A percentile compares a stretch with the other conserved stretches of the same genome.
These are phyloP conservation scores for Plasmodium malariae DNA, from an alignment of 169 alveolate species.

Conservation along the genomic window DNA sequence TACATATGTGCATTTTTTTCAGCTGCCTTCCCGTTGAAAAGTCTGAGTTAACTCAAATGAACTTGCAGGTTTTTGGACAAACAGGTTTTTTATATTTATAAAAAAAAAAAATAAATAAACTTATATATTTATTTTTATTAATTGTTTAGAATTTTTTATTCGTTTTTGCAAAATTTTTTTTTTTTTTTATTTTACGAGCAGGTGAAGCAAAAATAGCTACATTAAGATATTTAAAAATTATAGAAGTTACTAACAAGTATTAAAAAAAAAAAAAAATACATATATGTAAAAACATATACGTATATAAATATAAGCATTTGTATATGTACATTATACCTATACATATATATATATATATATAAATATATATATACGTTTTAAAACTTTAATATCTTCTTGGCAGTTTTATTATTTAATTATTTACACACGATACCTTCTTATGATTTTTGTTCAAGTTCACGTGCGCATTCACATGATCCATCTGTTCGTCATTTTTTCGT, in stretches of 20 bases:
- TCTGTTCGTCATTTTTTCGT: too few species aligned
- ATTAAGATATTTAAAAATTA: conserved; percentile 69
- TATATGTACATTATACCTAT: background rate
- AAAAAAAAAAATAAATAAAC: background rate
- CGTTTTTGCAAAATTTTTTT: background rate
- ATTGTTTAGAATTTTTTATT: conserved; percentile 17
- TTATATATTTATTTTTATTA: background rate
- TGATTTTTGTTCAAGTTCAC: too few species aligned
- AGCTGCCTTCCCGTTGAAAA: conserved; percentile 71
- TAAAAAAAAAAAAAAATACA: background rate
- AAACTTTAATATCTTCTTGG: too few species aligned
- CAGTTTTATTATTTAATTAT: too few species aligned
- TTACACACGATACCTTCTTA: too few species aligned
- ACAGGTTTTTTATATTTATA: conserved; percentile 34
- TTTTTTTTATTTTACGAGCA: conserved; percentile 8
- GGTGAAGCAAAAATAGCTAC: conserved; percentile 78
- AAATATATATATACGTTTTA: background rate
- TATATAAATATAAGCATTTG: background rate
- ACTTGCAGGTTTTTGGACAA: conserved; percentile 75
- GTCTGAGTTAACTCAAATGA: conserved; percentile 60
- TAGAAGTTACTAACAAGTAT: conserved; percentile 74
- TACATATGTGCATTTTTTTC: background rate
- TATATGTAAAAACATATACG: background rate
- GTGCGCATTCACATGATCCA: too few species aligned
- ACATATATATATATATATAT: background rate